These are phyloP conservation scores for Cordyceps cateniannulata DNA, from an alignment of 2,329 filamentous ascomycete species.

Conservation along the genomic window DNA sequence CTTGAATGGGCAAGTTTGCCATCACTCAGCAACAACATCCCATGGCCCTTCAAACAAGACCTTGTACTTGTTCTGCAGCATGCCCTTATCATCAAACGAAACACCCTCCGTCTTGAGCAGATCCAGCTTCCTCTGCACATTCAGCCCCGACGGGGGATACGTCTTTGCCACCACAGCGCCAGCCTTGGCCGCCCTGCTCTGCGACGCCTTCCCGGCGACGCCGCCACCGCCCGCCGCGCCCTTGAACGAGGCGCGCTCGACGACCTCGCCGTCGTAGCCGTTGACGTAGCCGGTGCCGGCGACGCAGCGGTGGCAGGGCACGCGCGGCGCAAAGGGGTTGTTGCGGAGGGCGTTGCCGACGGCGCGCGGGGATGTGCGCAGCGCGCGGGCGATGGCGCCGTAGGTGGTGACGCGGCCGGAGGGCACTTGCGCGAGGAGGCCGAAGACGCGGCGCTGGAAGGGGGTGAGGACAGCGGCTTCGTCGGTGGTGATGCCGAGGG, in stretches of 20 bases:
- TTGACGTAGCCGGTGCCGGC: constrained; percentile 12
- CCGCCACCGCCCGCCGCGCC: background rate
- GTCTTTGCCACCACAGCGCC: background rate
- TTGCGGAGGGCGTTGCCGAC: constrained; percentile 14
- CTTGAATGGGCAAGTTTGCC: background rate
- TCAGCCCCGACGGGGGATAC: constrained; percentile 11
- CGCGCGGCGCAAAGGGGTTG: constrained; percentile 10
- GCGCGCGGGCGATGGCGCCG: constrained; percentile 8
- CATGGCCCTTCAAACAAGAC: constrained; percentile 12
- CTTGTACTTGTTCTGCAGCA: constrained; percentile 8
- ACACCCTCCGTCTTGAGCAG: constrained; percentile 8
- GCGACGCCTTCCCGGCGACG: constrained; percentile 1
- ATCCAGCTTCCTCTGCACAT: constrained; percentile 10
- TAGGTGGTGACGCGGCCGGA: constrained; percentile 13
- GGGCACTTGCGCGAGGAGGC: constrained; percentile 9
- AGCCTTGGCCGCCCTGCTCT: constrained; percentile 10
- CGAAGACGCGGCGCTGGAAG: constrained; percentile 9
- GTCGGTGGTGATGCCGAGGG: background rate
- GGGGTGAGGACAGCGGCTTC: constrained; percentile 8
- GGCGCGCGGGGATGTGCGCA: constrained; percentile 12
- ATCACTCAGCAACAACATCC: background rate
- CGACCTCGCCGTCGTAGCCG: constrained; percentile 13
- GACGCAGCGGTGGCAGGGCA: constrained; percentile 13
- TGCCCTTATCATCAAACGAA: constrained; percentile 7
- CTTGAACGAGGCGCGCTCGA: background rate